Evolutionary conservation across 202 grass and related monocot genomes (phyloP).

Genomic region (Carex arenaria): DNA sequence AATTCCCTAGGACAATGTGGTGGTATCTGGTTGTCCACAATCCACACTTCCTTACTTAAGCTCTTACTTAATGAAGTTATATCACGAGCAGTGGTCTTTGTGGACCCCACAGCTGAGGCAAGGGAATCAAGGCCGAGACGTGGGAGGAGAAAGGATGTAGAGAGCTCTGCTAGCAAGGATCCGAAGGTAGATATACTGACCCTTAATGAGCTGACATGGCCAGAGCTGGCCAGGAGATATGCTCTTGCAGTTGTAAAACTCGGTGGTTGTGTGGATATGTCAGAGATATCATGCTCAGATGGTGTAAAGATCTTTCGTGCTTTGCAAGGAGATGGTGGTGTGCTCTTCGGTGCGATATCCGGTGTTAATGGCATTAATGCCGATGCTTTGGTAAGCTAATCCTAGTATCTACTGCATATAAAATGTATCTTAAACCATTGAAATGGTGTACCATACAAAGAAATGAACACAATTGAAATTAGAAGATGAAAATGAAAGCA

Average conservation of each 20-base stretch:
- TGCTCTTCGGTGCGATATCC: conserved; percentile 79
- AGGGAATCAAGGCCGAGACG: conserved; percentile 92
- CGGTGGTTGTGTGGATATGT: conserved; percentile 66
- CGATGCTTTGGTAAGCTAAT: conserved; percentile 76
- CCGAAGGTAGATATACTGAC: conserved; percentile 69
- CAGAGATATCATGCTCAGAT: conserved; percentile 80
- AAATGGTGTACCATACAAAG: neutral
- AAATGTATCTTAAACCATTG: neutral
- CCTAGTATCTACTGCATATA: neutral
- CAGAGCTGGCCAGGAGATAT: conserved; percentile 94
- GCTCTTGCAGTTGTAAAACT: conserved; percentile 70
- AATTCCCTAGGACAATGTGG: conserved; percentile 68
- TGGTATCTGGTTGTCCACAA: conserved; percentile 59
- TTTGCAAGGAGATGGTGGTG: conserved; percentile 87
- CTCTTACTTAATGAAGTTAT: conserved; percentile 78
- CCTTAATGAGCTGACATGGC: conserved; percentile 89
- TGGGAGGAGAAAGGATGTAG: conserved; percentile 81
- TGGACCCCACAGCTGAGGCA: conserved; percentile 77
- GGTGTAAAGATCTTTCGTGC: conserved; percentile 86
- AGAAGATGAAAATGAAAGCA: neutral
- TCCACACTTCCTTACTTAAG: conserved; percentile 74
- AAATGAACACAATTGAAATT: neutral
- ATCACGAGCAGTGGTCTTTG: conserved; percentile 62
- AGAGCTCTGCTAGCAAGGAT: conserved; percentile 65
- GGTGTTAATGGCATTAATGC: conserved; percentile 92